phyloP scores from a whole-genome alignment of 2,329 filamentous ascomycete species.

The Penicillium fuscoglaucum region DNA sequence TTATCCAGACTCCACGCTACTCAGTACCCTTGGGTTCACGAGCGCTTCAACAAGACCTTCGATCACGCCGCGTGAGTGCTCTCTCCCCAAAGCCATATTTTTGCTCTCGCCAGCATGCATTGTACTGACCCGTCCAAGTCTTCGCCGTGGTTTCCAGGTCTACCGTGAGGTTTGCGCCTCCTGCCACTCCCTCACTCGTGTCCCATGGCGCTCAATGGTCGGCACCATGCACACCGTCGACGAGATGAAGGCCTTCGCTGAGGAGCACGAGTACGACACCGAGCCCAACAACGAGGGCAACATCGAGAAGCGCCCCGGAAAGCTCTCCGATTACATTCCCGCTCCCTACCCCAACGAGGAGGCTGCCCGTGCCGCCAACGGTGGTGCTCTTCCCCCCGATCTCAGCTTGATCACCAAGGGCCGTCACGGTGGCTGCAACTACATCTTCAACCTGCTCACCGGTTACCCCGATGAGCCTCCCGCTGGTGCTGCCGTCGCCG shows the following conservation, averaged over 20 bases:
- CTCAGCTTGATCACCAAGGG: slow-evolving; percentile 97
- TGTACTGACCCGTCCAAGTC: slow-evolving; percentile 54
- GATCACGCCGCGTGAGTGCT: slow-evolving; percentile 87
- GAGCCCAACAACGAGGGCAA: slow-evolving; percentile 98
- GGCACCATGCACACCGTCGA: slow-evolving; percentile 92
- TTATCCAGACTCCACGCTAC: slow-evolving; percentile 78
- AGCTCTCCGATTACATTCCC: slow-evolving; percentile 96
- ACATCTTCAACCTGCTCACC: slow-evolving; percentile 95
- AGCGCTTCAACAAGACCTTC: slow-evolving; percentile 90
- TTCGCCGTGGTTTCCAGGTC: slow-evolving; percentile 98
- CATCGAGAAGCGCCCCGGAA: slow-evolving; percentile 97
- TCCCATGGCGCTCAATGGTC: slow-evolving; percentile 90
- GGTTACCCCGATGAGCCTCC: slow-evolving; percentile 97
- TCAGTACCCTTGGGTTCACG: slow-evolving; percentile 92
- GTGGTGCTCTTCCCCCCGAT: slow-evolving; percentile 95
- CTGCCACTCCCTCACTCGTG: slow-evolving; percentile 93
- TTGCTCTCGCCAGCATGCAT: neutral
- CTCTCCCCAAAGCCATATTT: slow-evolving; percentile 10
- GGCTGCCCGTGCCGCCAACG: slow-evolving; percentile 95
- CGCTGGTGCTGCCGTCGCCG: slow-evolving; percentile 78
- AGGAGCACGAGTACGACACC: slow-evolving; percentile 97
- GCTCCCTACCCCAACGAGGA: slow-evolving; percentile 98
- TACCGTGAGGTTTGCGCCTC: slow-evolving; percentile 98
- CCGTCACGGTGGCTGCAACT: slow-evolving; percentile 95
- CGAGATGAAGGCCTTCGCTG: slow-evolving; percentile 94